Base-by-base conservation (phyloP, 192 early-diverging fungal genomes). In the Tieghemiomyces parasiticus region DNA sequence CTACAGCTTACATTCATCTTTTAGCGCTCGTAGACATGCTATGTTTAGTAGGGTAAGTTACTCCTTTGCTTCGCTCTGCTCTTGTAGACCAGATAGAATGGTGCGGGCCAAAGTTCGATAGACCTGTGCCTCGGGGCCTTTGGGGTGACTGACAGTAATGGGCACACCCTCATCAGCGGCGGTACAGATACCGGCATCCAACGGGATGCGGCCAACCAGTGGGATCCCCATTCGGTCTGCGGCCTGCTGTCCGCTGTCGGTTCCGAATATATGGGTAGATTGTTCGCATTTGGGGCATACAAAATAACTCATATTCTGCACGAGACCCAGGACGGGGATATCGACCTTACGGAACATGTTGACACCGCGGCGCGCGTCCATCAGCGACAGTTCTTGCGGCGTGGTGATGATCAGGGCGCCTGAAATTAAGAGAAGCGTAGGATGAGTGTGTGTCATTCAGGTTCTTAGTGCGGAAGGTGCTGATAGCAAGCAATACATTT, bases 351-450 rank as follows among this genome's bases (percentile, higher is more conserved):
- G 72, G 61, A 92, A 92, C 84, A 94, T 87, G 44, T 81, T 79
- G 55, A 81, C 74, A 6, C 88, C 92, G 61, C 88, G 89, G 14
- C 72, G 76, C 0, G 81, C 86, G 65, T 94, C 92, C 35, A 78
- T 68, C 25, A 92, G 69, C 1, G 92, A 88, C 65, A 94, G 77
- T 65, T 94, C 92, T 65, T 94, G 92, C 35, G 92, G 92, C 0
- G 92, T 94, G 2, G 90, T 88, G 3, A 94, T 81, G 63, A 94
- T 86, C 8, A 94, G 78, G 16, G 85, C 85, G 22, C 89, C 88
- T 65, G n/a, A n/a, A n/a, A n/a, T n/a, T n/a, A 61, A 69, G 24
- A 59, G 65, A 1, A 65, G 62, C 46, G 66, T 71, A 38, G 58
- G 2, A 59, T 25, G 22, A 6, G 58, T 59, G 22, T 20, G 58